Percentiles rank a stretch among this genome's conserved stretches.
Evolutionary conservation across 2,329 filamentous ascomycete species (phyloP).

Genomic region (Fusarium tricinctum): DNA sequence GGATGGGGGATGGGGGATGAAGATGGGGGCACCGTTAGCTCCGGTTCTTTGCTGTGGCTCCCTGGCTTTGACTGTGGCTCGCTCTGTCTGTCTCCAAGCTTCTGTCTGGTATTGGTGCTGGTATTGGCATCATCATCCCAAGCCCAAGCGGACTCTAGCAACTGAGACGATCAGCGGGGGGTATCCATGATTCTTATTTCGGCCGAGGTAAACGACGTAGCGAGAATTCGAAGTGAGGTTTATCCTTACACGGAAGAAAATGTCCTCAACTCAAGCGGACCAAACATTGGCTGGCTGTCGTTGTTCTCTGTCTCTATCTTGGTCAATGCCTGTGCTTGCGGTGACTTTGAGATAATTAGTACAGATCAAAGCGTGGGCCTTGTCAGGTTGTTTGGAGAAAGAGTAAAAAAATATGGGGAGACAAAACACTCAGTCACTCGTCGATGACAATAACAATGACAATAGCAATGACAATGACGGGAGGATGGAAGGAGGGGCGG

Average conservation of each 20-base stretch:
- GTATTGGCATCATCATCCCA: constrained; percentile 44
- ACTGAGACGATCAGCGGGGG: constrained; percentile 49
- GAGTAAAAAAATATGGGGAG: constrained; percentile 45
- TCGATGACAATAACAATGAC: background rate
- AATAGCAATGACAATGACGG: background rate
- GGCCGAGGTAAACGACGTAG: constrained; percentile 43
- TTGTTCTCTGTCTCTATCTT: background rate
- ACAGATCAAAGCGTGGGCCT: constrained; percentile 31
- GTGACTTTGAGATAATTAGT: constrained; percentile 35
- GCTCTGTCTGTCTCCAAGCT: background rate
- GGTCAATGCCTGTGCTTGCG: constrained; percentile 17
- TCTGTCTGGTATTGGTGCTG: background rate
- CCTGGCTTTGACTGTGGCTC: background rate
- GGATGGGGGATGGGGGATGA: constrained; percentile 25
- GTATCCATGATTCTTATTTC: constrained; percentile 37
- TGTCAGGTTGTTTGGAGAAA: constrained; percentile 40
- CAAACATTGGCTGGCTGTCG: constrained; percentile 3
- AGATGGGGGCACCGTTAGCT: constrained; percentile 43
- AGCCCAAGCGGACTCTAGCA: constrained; percentile 20
- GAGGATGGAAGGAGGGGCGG: constrained; percentile 42
- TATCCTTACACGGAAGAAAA: constrained; percentile 30
- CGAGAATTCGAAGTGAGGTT: constrained; percentile 17
- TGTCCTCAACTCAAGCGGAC: constrained; percentile 11
- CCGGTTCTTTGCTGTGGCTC: constrained; percentile 12
- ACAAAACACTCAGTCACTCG: constrained; percentile 19